Base-by-base conservation (phyloP, 495 filamentous ascomycete species). In the Letharia lupina region DNA sequence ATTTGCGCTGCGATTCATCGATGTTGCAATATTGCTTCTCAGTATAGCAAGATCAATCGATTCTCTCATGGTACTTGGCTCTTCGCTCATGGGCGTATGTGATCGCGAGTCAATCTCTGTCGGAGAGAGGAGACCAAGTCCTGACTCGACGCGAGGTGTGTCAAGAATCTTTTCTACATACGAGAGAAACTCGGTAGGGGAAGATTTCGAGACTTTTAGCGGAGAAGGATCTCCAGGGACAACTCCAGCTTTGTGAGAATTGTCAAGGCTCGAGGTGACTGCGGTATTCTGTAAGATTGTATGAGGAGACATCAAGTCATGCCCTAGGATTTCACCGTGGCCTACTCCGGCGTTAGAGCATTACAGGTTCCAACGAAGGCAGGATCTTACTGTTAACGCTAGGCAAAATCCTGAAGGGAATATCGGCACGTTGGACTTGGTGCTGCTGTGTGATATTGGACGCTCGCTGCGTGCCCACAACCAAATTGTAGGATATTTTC, bases 401-500 rank as follows among this genome's bases (percentile, higher is more conserved):
- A 44, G 91, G 91, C 40, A 96, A 86, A 5, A 98, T 90, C n/a
- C 93, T 87, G 73, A 98, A 98, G 4, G 95, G 94, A 39, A 97
- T 81, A 65, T 96, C 92, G 39, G 96, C 89, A n/a, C 90, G 89
- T 71, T 88, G 90, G 62, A 97, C 87, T n/a, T 77, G 73, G 71
- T 93, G 91, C 69, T 91, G 86, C 67, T 93, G 89, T 65, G 84
- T 86, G 15, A 82, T 79, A 20, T 85, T 86, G 28, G 90, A 91
- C 6, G 93, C 86, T 60, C 93, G 78, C 73, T 98, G 94, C 7
- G 91, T 96, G 42, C 93, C 94, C 69, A 98, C 91, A 37, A 96
- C 85, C 18, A 98, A 76, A 74, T 89, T 90, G 80, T 98, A 98
- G 3, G 84, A 84, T 42, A 98, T 90, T 73, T 96, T 97, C 62